Base-by-base conservation (phyloP, 2,329 filamentous ascomycete species). In the Exophiala dermatitidis region DNA sequence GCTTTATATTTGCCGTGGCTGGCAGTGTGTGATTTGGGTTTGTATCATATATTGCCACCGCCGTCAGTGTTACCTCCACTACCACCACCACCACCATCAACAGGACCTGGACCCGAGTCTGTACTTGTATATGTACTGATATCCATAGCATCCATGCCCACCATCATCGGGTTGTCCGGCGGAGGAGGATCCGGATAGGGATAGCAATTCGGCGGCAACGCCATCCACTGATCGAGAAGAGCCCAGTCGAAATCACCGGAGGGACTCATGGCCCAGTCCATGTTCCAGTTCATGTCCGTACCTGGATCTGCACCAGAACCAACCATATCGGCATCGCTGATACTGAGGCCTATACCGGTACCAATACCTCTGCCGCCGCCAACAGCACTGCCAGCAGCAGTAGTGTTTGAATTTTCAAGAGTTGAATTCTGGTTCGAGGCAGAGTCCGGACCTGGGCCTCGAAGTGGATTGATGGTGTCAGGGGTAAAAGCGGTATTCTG, bases 161-260 rank as follows among this genome's bases (percentile, higher is more conserved):
- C 33, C 33, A 34, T 34, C 1, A 34, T 34, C 33, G 33, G 10
- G 33, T 19, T 19, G 19, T 19, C 19, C 19, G 19, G 19, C 1
- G 19, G 19, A 19, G 19, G 19, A 19, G 19, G 19, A 19, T 19
- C 19, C 19, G 19, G 19, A 19, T 19, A 19, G 19, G 19, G 19
- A 19, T 19, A 38, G 10, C 41, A 12, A 8, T 8, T 38, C 9
- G 7, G 4, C 9, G 54, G 54, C 10, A 52, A 28, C 4, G 54
- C 52, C 55, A 60, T 60, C 54, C 54, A 60, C 32, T 57, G 56
- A 28, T 58, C 56, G 8, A 56, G 38, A 10, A 58, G 44, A 1
- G 56, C 43, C 56, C 56, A 58, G 53, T 58, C 56, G 32, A 58
- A 36, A 31, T 53, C 56, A 31, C 53, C 38, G 28, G 19, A 28